phyloP scores from a whole-genome alignment of 371 early-diverging fungal species.

The Mucor sp. region DNA sequence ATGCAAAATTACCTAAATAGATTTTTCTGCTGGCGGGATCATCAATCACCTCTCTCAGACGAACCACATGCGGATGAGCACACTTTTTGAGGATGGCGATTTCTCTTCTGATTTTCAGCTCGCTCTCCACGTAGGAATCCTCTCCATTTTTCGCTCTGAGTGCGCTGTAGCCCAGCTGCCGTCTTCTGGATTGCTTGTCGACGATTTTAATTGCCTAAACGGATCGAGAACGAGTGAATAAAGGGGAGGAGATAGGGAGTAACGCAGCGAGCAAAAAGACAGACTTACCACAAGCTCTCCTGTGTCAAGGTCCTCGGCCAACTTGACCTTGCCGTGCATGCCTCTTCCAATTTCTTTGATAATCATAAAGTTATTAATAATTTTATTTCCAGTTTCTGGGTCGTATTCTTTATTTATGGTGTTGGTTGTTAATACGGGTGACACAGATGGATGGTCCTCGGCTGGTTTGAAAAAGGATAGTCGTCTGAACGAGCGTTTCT shows the following conservation, averaged over 20 bases:
- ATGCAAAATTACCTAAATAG: constrained; percentile 65
- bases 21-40: constrained; percentile 86
- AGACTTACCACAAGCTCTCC: constrained; percentile 74
- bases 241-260: neutral
- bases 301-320: constrained; percentile 76
- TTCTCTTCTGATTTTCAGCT: constrained; percentile 89
- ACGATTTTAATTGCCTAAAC: constrained; percentile 82
- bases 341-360: constrained; percentile 89
- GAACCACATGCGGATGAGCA: constrained; percentile 90
- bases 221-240: neutral
- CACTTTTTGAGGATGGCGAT: constrained; percentile 94
- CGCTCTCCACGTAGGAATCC: constrained; percentile 42
- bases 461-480: constrained; percentile 16
- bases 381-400: constrained; percentile 83
- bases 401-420: constrained; percentile 79
- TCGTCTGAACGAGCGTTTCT: constrained; percentile 13
- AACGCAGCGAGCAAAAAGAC: neutral
- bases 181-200: constrained; percentile 69
- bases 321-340: constrained; percentile 93
- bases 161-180: constrained; percentile 58
- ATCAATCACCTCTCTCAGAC: constrained; percentile 91
- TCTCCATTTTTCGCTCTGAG: constrained; percentile 14
- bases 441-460: neutral
- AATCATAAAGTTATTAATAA: constrained; percentile 91
- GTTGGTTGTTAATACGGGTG: constrained; percentile 71